phyloP scores from a whole-genome alignment of 352 stramenopile genomes.

The Pythium guiyangense region DNA sequence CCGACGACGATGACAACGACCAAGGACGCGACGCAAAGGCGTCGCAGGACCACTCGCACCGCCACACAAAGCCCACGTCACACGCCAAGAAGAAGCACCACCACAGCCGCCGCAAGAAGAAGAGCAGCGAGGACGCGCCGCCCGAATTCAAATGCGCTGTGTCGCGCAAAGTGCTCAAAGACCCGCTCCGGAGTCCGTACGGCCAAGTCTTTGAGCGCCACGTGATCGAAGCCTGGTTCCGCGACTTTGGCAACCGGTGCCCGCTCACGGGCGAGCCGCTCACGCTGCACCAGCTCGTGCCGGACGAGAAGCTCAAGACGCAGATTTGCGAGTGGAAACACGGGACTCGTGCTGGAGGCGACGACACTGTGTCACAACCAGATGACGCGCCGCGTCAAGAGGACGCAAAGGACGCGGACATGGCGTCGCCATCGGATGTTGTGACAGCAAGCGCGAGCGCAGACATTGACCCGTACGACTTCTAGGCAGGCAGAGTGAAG shows the following conservation, averaged over 20 bases:
- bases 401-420: not conserved
- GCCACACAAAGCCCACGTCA: slow-evolving; percentile 19
- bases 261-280: slow-evolving; percentile 71
- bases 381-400: not conserved
- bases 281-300: slow-evolving; percentile 36
- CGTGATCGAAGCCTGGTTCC: slow-evolving; percentile 78
- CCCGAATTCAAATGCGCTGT: slow-evolving; percentile 71
- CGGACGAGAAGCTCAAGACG: slow-evolving; percentile 47
- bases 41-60: not conserved
- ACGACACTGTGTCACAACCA: not conserved
- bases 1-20: slow-evolving; percentile 25
- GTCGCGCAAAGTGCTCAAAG: slow-evolving; percentile 63
- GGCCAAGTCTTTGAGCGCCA: slow-evolving; percentile 75
- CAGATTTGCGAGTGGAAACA: slow-evolving; percentile 71
- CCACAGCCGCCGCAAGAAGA: slow-evolving; percentile 21
- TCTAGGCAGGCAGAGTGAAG: not conserved
- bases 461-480: slow-evolving; percentile 14
- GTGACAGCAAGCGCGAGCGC: not conserved
- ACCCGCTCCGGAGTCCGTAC: slow-evolving; percentile 66
- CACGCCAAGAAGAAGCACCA: slow-evolving; percentile 33
- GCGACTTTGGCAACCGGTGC: slow-evolving; percentile 79
- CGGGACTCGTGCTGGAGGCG: not conserved
- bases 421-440: not conserved
- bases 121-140: slow-evolving; percentile 27
- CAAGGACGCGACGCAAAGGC: slow-evolving; percentile 10